phyloP scores from a whole-genome alignment of 495 filamentous ascomycete genomes.

The Aspergillus mulundensis region DNA sequence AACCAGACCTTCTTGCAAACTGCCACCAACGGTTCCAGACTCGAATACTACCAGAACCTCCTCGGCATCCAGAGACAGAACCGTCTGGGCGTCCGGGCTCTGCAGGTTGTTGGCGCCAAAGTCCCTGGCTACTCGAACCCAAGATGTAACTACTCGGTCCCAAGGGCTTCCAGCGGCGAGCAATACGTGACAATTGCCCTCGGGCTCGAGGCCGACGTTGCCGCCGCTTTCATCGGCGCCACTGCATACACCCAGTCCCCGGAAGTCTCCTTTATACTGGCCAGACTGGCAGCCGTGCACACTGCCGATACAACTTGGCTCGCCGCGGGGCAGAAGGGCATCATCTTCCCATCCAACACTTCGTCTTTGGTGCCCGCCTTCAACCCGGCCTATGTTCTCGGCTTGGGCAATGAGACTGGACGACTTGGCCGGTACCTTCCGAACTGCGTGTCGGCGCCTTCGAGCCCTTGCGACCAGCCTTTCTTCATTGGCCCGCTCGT shows the following conservation, averaged over 20 bases:
- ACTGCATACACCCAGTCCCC: constrained; percentile 32
- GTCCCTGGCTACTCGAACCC: constrained; percentile 20
- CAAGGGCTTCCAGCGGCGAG: constrained; percentile 15
- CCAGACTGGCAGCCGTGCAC: constrained; percentile 32
- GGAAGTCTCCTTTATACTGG: constrained; percentile 32
- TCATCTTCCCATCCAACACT: constrained; percentile 25
- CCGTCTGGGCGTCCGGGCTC: constrained; percentile 24
- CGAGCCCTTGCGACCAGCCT: constrained; percentile 20
- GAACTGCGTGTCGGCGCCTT: constrained; percentile 24
- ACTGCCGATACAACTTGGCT: constrained; percentile 23
- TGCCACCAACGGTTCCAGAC: constrained; percentile 19
- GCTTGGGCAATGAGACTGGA: constrained; percentile 21
- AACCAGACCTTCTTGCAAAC: constrained; percentile 24
- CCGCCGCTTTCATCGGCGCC: constrained; percentile 28
- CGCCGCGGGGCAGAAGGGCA: constrained; percentile 20
- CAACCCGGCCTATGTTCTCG: constrained; percentile 23
- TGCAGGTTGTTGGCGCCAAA: constrained; percentile 18
- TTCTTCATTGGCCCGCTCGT: constrained; percentile 25
- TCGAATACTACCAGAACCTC: constrained; percentile 23
- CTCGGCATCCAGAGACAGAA: constrained; percentile 24
- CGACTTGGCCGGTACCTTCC: constrained; percentile 27
- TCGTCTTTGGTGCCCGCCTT: constrained; percentile 25
- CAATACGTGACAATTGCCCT: constrained; percentile 22
- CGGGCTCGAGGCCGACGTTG: constrained; percentile 22
- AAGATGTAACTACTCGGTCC: constrained; percentile 24